These are phyloP conservation scores for Lasiosphaeria ovina DNA, from an alignment of 495 filamentous ascomycete genomes.

Conservation along the genomic window DNA sequence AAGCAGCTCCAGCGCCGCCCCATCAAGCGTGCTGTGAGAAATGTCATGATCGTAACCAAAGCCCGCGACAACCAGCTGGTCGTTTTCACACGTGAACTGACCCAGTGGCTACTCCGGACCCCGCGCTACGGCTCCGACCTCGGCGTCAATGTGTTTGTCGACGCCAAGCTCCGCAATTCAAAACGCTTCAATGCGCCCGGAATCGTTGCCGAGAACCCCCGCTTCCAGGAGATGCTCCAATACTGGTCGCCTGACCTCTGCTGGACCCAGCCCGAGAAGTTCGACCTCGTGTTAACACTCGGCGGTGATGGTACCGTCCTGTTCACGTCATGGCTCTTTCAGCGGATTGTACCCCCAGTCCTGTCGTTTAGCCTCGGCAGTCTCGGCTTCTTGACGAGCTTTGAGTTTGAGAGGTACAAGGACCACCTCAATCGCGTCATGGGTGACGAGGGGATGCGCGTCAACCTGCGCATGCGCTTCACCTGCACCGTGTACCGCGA, in stretches of 20 bases:
- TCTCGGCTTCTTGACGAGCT: slow-evolving; percentile 89
- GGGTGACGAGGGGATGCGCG: slow-evolving; percentile 89
- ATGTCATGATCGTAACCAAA: slow-evolving; percentile 96
- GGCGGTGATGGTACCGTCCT: slow-evolving; percentile 92
- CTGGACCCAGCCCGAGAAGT: slow-evolving; percentile 83
- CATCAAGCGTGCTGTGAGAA: slow-evolving; percentile 81
- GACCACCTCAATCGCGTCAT: slow-evolving; percentile 78
- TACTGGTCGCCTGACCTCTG: slow-evolving; percentile 97
- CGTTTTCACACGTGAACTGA: slow-evolving; percentile 76
- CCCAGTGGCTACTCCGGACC: slow-evolving; percentile 81
- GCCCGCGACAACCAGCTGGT: slow-evolving; percentile 89
- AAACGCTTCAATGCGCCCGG: slow-evolving; percentile 80
- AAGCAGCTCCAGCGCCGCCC: slow-evolving; percentile 87
- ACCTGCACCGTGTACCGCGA: slow-evolving; percentile 90
- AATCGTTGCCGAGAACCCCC: slow-evolving; percentile 66
- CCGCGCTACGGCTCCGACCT: slow-evolving; percentile 74
- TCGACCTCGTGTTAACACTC: slow-evolving; percentile 88
- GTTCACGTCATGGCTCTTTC: slow-evolving; percentile 92
- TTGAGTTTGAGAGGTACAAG: slow-evolving; percentile 82
- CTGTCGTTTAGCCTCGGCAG: slow-evolving; percentile 86
- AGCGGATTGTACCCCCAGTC: slow-evolving; percentile 86
- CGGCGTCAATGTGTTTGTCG: slow-evolving; percentile 90
- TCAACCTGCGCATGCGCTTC: slow-evolving; percentile 96
- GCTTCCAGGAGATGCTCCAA: slow-evolving; percentile 73
- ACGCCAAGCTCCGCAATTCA: slow-evolving; percentile 81